Evolutionary conservation across 1,284 basidiomycete genomes (phyloP).

Genomic region (Pseudomicrostroma phylloplanum): DNA sequence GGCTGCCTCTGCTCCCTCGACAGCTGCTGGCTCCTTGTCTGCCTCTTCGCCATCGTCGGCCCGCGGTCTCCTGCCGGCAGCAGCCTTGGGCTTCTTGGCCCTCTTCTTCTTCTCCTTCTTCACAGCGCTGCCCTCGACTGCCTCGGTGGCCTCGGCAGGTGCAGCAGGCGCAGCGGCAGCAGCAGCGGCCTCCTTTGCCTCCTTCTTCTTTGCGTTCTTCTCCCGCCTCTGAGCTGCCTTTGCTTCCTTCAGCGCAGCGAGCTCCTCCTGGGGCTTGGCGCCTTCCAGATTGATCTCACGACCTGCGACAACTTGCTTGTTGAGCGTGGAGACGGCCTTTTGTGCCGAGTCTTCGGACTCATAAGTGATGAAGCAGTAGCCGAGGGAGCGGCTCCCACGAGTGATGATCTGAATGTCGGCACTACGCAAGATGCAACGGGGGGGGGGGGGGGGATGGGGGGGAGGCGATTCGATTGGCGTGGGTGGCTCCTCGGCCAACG

Average conservation of each 20-base stretch:
- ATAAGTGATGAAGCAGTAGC: conserved; percentile 46
- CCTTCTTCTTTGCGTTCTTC: conserved; percentile 15
- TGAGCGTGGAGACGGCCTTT: conserved; percentile 34
- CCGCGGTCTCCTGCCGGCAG: conserved; percentile 23
- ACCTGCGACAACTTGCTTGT: conserved; percentile 43
- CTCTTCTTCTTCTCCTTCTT: conserved; percentile 15
- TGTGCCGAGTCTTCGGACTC: conserved; percentile 36
- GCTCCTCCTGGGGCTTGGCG: conserved; percentile 32
- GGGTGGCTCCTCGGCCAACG: too few species aligned
- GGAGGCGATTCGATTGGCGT: too few species aligned
- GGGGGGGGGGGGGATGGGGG: too few species aligned
- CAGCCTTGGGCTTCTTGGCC: conserved; percentile 16
- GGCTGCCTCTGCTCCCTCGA: conserved; percentile 11
- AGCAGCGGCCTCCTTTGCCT: conserved; percentile 8
- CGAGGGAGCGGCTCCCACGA: conserved; percentile 44
- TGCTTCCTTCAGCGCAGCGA: background rate
- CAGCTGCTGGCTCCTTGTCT: conserved; percentile 15
- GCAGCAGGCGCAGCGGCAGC: conserved; percentile 5
- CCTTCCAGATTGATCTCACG: conserved; percentile 44
- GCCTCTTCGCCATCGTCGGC: conserved; percentile 39
- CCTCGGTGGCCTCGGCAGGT: background rate
- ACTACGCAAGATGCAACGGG: conserved; percentile 12
- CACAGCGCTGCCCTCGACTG: background rate
- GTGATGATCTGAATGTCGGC: conserved; percentile 42
- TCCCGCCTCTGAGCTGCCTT: conserved; percentile 1